Evolutionary conservation across 441 rosid genomes (phyloP).

Genomic region (Francoa sonchifolia): DNA sequence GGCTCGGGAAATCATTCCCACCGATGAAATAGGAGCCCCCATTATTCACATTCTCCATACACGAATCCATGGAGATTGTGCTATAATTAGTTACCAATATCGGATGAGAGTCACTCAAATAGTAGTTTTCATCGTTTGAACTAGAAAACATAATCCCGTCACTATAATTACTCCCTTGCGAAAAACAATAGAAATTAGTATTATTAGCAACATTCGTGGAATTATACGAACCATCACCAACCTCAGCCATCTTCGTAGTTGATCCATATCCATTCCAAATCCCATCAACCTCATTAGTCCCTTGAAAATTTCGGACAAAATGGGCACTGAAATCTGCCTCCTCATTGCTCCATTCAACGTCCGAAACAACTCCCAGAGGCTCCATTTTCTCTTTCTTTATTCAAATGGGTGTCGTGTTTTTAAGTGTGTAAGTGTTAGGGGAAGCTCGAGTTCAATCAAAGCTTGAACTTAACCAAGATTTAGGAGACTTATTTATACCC

Average conservation of each 20-base stretch:
- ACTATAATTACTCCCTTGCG: constrained; percentile 22
- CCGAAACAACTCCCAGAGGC: constrained; percentile 27
- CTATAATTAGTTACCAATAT: constrained; percentile 14
- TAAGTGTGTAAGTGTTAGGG: not conserved
- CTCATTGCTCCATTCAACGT: constrained; percentile 55
- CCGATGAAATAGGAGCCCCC: constrained; percentile 28
- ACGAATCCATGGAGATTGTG: constrained; percentile 27
- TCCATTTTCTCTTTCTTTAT: constrained; percentile 26
- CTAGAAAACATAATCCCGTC: constrained; percentile 13
- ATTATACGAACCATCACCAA: constrained; percentile 11
- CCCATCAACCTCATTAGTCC: constrained; percentile 11
- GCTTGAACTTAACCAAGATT: constrained; percentile 8
- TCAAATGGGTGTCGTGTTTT: not conserved
- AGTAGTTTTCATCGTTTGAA: constrained; percentile 21
- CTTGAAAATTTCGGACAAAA: constrained; percentile 29
- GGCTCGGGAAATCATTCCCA: constrained; percentile 18
- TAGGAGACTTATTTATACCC: constrained; percentile 19
- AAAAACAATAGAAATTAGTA: constrained; percentile 14
- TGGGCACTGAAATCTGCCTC: constrained; percentile 72
- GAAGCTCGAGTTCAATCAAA: constrained; percentile 7
- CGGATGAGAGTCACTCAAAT: constrained; percentile 19
- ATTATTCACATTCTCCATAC: constrained; percentile 22
- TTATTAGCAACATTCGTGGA: constrained; percentile 6
- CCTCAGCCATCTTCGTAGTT: constrained; percentile 15
- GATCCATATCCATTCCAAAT: constrained; percentile 29